Base-by-base conservation (phyloP, 2,329 filamentous ascomycete genomes). In the Thermoascus crustaceus region DNA sequence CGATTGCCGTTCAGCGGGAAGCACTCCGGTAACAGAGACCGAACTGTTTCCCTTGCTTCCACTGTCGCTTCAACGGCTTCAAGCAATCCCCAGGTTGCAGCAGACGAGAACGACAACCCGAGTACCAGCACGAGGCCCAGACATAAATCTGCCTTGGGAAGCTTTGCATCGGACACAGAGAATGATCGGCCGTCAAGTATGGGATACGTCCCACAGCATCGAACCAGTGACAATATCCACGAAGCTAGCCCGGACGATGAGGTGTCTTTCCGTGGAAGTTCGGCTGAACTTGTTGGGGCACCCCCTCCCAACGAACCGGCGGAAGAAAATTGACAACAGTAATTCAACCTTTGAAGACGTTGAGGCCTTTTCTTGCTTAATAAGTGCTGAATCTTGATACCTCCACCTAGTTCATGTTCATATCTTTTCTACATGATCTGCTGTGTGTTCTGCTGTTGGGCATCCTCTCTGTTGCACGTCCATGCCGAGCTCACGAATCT, bases 131-230 rank as follows among this genome's bases (percentile, higher is more conserved):
- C 39, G 52, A 54, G 34, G 26, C 37, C 54, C 35, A 42, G 56
- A 33, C 44, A 54, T 32, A 49, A 50, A 26, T 48, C 54, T 26
- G 49, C 50, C 18, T 47, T 57, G 13, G 57, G 52, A 25, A 43
- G 46, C 19, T 51, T 55, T 17, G 44, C 49, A 23, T 50, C 47
- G 4, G 46, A 47, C 24, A 44, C 42, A 29, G 39, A 38, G 11
- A 37, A 48, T 17, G 57, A 56, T 32, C 60, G 68, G 27, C 67
- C 68, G 0, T 68, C 66, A 5, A 69, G 67, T 34, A 52, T 72
- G 55, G 69, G 69, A 0, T 70, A 67, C 37, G 69, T 72, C 7
- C 58, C 63, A 7, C 63, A 69, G 39, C 60, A 69, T 45, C 63
- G 67, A 21, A 63, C 67, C 3, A 63, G 59, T 35, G 68, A 71